Conservation (phyloP, 1,139 yeast genomes). For the Suhomyces guaymorum region DNA sequence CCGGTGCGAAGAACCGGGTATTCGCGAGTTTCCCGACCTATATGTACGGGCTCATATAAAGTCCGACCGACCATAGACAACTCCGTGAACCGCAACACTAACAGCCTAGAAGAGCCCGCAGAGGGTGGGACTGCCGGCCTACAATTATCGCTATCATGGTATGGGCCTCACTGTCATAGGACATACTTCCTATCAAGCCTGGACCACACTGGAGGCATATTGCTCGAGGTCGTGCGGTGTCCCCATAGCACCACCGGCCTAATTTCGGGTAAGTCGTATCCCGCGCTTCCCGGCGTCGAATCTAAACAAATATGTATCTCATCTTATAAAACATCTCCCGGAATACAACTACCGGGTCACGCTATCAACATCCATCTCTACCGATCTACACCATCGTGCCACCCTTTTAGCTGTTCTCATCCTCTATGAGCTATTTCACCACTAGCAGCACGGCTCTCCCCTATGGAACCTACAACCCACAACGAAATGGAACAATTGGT, state of each 20-base stretch:
- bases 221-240: neutral
- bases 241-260: conserved; percentile 2
- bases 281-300: conserved; percentile 3
- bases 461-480: conserved; percentile 15
- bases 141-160: too few species aligned
- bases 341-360: conserved; percentile 7
- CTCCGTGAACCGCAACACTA: too few species aligned
- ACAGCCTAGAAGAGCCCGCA: too few species aligned
- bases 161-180: too few species aligned
- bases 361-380: conserved; percentile 1
- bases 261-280: conserved; percentile 2
- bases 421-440: conserved; percentile 15
- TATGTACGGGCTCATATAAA: too few species aligned
- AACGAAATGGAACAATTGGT: conserved; percentile 11
- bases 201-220: too few species aligned
- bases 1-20: too few species aligned
- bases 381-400: neutral
- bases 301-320: neutral
- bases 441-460: conserved; percentile 14
- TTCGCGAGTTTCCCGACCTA: too few species aligned
- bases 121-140: too few species aligned
- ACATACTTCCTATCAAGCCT: too few species aligned
- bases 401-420: neutral
- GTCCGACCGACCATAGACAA: too few species aligned
- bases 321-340: conserved; percentile 2